A percentile compares a stretch with the other conserved stretches of the same genome.
Evolutionary conservation across 2,329 filamentous ascomycete genomes (phyloP).

Genomic region (Lasiodiplodia gonubiensis): DNA sequence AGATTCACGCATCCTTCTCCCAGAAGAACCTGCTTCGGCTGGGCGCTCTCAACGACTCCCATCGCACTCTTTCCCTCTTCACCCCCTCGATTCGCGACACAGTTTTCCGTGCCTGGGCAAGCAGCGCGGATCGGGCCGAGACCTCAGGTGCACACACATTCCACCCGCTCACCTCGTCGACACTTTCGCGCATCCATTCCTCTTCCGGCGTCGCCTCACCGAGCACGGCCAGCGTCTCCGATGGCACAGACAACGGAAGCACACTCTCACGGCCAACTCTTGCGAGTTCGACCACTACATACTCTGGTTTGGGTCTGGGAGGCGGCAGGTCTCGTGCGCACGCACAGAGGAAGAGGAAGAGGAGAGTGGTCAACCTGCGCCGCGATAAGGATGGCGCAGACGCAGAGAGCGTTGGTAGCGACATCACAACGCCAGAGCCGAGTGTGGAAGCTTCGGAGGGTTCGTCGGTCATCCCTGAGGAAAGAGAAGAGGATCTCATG

Average conservation of each 20-base stretch:
- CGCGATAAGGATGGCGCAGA: constrained; percentile 60
- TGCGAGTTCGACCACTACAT: constrained; percentile 64
- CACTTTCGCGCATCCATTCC: constrained; percentile 55
- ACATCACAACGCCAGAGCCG: constrained; percentile 54
- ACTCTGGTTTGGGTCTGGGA: constrained; percentile 67
- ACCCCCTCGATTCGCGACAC: constrained; percentile 89
- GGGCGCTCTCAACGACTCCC: constrained; percentile 82
- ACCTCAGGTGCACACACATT: constrained; percentile 46
- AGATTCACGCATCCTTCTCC: constrained; percentile 89
- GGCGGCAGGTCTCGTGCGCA: constrained; percentile 65
- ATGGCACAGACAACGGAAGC: constrained; percentile 58
- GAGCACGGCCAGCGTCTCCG: constrained; percentile 33
- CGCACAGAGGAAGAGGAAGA: constrained; percentile 78
- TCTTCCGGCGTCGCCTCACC: constrained; percentile 40
- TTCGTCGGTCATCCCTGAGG: constrained; percentile 45
- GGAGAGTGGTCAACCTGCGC: constrained; percentile 80
- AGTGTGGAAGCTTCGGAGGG: constrained; percentile 67
- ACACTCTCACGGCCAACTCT: constrained; percentile 71
- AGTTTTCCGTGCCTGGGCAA: constrained; percentile 91
- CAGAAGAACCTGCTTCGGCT: constrained; percentile 90
- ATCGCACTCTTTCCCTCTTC: constrained; percentile 87
- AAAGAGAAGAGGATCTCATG: constrained; percentile 37
- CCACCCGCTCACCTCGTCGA: constrained; percentile 50
- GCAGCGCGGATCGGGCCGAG: constrained; percentile 73
- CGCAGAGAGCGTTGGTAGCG: constrained; percentile 58